These are phyloP conservation scores for Oryza glaberrima DNA, from an alignment of 176 grass and related monocot genomes.

Conservation along the genomic window DNA sequence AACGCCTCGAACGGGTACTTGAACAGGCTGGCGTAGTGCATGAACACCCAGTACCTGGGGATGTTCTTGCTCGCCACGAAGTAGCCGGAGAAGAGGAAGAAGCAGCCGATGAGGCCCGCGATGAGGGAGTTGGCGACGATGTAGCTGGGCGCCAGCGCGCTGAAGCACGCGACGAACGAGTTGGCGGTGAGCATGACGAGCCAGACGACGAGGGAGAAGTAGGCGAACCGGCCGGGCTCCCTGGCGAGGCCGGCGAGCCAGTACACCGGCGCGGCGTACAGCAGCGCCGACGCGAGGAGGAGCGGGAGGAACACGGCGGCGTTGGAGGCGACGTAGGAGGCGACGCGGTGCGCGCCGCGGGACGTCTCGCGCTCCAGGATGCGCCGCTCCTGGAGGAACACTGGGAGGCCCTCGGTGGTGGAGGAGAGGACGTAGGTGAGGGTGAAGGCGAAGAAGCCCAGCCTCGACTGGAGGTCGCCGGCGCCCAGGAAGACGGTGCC, in stretches of 20 bases:
- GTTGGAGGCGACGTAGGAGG: constrained; percentile 78
- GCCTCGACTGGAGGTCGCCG: constrained; percentile 62
- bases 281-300: constrained; percentile 61
- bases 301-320: constrained; percentile 72
- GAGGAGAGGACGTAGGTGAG: constrained; percentile 91
- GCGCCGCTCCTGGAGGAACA: constrained; percentile 85
- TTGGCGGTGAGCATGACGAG: constrained; percentile 90
- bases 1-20: constrained; percentile 97
- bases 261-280: constrained; percentile 80
- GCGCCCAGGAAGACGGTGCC: constrained; percentile 79
- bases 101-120: constrained; percentile 73
- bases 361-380: constrained; percentile 82
- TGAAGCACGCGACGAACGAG: constrained; percentile 79
- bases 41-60: constrained; percentile 91
- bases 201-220: constrained; percentile 90
- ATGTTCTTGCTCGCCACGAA: constrained; percentile 78
- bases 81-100: constrained; percentile 99
- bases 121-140: constrained; percentile 92
- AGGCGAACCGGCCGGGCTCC: constrained; percentile 62
- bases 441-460: constrained; percentile 95
- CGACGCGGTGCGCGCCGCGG: constrained; percentile 81
- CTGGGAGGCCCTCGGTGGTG: constrained; percentile 77
- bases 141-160: constrained; percentile 82
- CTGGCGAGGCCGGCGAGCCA: constrained; percentile 75
- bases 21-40: constrained; percentile 95